These are phyloP conservation scores for Sporothrix inflata DNA, from an alignment of 2,329 filamentous ascomycete genomes.

Conservation along the genomic window DNA sequence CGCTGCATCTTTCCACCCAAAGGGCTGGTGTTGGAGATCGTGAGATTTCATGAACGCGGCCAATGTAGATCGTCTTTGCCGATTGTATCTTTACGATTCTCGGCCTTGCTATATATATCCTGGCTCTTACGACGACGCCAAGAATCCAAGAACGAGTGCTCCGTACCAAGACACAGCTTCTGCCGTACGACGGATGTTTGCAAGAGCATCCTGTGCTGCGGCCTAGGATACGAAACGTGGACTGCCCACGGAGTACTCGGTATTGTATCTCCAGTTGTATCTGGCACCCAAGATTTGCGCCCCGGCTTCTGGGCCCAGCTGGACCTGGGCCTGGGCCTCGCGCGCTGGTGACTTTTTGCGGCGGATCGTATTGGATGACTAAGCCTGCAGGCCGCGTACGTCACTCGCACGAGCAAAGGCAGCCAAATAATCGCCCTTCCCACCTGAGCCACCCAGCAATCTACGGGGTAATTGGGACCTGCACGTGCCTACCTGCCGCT, in stretches of 20 bases:
- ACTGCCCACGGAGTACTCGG: not conserved
- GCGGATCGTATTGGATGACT: not conserved
- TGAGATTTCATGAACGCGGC: not conserved
- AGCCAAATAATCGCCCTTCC: not conserved
- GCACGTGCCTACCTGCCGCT: conserved; percentile 21
- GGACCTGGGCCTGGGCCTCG: no score
- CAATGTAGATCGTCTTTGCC: no score
- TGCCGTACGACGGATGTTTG: not conserved
- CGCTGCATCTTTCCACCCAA: not conserved
- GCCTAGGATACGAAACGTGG: not conserved
- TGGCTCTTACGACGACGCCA: not conserved
- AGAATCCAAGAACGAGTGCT: not conserved
- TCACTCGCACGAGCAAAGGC: not conserved
- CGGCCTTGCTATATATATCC: not conserved
- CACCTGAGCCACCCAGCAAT: not conserved
- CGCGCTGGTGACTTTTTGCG: no score
- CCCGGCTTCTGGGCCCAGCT: not conserved
- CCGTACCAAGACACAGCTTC: not conserved
- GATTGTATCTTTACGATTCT: no score
- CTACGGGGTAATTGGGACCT: not conserved
- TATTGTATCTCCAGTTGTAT: not conserved
- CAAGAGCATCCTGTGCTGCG: not conserved
- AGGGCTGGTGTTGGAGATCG: not conserved
- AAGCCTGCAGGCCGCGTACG: not conserved
- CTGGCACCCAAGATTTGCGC: not conserved